Conservation (phyloP, 768 basidiomycete species). For the Tulasnella sp. region DNA sequence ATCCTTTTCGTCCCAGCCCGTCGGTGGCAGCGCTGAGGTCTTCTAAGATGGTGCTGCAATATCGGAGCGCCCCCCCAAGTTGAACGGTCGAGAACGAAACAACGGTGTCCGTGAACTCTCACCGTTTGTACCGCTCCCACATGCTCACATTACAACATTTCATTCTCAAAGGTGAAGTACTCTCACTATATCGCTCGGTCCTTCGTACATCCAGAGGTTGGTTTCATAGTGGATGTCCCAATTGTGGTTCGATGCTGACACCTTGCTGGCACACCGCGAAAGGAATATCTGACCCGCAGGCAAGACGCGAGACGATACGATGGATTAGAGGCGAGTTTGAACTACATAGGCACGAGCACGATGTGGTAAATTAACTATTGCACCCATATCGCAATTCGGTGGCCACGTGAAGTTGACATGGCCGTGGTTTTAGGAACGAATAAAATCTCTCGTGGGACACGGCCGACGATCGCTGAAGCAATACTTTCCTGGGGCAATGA, state of each 20-base stretch:
- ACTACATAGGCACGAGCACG: neutral
- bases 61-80: too few relatives aligned
- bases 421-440: neutral
- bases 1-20: too few relatives aligned
- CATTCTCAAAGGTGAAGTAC: conserved; percentile 2
- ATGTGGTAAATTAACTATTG: neutral
- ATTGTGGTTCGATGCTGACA: too few relatives aligned
- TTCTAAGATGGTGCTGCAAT: too few relatives aligned
- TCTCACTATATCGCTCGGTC: neutral
- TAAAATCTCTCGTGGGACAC: neutral
- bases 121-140: too few relatives aligned
- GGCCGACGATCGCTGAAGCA: conserved; percentile 4
- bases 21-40: too few relatives aligned
- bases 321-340: neutral
- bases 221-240: too few relatives aligned
- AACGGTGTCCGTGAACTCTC: too few relatives aligned
- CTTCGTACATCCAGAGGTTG: neutral
- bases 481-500: neutral
- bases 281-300: neutral
- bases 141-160: conserved; percentile 10
- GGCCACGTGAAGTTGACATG: neutral
- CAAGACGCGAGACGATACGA: neutral
- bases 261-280: neutral
- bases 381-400: neutral
- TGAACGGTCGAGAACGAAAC: too few relatives aligned